These are phyloP conservation scores for Phoenix dactylifera DNA, from an alignment of 176 grass and related monocot genomes.

Conservation along the genomic window DNA sequence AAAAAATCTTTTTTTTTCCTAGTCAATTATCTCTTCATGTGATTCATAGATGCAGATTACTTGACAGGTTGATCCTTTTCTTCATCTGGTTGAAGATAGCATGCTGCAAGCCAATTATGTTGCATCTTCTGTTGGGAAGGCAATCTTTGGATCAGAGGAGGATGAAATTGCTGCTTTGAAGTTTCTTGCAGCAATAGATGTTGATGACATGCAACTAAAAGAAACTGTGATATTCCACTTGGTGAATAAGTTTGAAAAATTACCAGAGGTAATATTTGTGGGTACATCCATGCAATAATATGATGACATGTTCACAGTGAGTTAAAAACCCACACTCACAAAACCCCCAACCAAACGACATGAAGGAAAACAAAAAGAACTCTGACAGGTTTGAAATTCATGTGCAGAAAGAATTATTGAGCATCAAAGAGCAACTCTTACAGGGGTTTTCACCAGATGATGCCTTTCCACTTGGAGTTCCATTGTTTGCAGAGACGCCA, in stretches of 20 bases:
- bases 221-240: conserved; percentile 51
- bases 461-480: conserved; percentile 63
- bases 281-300: too few relatives aligned
- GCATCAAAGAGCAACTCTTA: conserved; percentile 67
- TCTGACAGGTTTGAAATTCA: background rate
- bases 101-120: conserved; percentile 16
- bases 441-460: conserved; percentile 86
- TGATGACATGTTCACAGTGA: too few relatives aligned
- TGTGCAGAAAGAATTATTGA: conserved; percentile 38
- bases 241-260: conserved; percentile 53
- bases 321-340: too few relatives aligned
- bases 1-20: too few relatives aligned
- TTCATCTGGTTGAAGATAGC: conserved; percentile 54
- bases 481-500: conserved; percentile 70
- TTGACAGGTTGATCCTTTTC: conserved; percentile 77
- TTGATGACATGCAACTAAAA: conserved; percentile 61
- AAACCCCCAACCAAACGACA: too few relatives aligned
- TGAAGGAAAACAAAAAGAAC: too few relatives aligned
- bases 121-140: conserved; percentile 23
- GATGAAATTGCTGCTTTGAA: conserved; percentile 57
- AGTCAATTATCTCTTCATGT: background rate
- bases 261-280: conserved; percentile 43
- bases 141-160: conserved; percentile 74
- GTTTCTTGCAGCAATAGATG: conserved; percentile 67
- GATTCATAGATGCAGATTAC: conserved; percentile 12